These are phyloP conservation scores for Boletus sp. DNA, from an alignment of 1,284 basidiomycete species.

Conservation along the genomic window DNA sequence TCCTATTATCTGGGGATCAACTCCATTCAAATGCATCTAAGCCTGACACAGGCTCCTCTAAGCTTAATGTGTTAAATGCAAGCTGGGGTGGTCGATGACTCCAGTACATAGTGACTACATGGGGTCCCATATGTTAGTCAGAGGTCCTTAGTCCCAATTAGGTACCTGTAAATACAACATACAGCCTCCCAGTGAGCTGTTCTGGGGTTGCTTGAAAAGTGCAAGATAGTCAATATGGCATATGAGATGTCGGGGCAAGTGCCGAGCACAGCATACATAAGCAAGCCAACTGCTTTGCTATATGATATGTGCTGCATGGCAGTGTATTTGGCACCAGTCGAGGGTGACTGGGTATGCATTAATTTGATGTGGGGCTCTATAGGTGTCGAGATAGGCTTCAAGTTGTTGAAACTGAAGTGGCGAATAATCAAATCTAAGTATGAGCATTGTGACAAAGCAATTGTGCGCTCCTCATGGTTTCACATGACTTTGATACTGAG, in stretches of 20 bases:
- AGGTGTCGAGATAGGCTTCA: not conserved
- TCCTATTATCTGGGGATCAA: no score
- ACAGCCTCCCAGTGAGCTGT: not conserved
- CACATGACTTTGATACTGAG: not conserved
- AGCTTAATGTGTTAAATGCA: no score
- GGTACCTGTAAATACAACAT: not conserved
- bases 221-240: not conserved
- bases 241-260: not conserved
- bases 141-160: not conserved
- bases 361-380: not conserved
- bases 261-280: not conserved
- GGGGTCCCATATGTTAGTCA: not conserved
- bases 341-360: no score
- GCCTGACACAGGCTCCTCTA: no score
- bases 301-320: not conserved
- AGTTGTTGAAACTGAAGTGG: not conserved
- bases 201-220: not conserved
- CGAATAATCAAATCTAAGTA: not conserved
- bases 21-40: no score
- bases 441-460: not conserved
- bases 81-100: no score
- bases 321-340: not conserved
- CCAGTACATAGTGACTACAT: no score
- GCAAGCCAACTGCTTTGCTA: not conserved
- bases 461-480: not conserved